A percentile compares a stretch with the other conserved stretches of the same genome.
phyloP scores from a whole-genome alignment of 352 stramenopile genomes.

The Globisporangium solare region DNA sequence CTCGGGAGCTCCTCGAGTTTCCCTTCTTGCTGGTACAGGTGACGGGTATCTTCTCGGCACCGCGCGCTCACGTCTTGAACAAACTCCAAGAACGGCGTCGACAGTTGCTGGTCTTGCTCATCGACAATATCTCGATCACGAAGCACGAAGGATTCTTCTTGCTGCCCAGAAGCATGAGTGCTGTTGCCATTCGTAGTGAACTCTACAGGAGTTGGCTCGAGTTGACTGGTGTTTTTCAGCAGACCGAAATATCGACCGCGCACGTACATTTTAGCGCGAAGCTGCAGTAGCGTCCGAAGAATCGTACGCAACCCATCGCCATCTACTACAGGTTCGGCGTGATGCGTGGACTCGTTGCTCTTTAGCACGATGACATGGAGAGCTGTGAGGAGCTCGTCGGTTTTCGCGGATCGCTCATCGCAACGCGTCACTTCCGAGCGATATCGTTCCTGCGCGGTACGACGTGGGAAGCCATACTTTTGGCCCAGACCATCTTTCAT shows the following conservation, averaged over 20 bases:
- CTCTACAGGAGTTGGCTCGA: conserved; percentile 29
- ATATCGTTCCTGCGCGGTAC: conserved; percentile 80
- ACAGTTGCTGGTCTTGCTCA: conserved; percentile 24
- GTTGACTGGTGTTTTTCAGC: conserved; percentile 46
- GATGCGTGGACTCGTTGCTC: conserved; percentile 10
- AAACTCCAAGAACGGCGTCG: conserved; percentile 42
- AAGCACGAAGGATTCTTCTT: conserved; percentile 17
- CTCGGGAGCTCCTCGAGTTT: conserved; percentile 62
- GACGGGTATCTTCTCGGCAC: conserved; percentile 53
- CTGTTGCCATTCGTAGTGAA: conserved; percentile 14
- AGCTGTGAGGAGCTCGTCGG: conserved; percentile 56
- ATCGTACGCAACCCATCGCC: conserved; percentile 17
- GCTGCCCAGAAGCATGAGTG: background rate
- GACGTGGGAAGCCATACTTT: conserved; percentile 84
- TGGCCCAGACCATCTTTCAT: conserved; percentile 87
- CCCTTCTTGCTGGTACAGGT: conserved; percentile 53
- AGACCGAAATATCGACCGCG: conserved; percentile 61
- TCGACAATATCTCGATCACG: conserved; percentile 38
- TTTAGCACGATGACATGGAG: conserved; percentile 35
- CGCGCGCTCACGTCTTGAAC: conserved; percentile 47
- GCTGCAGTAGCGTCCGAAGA: conserved; percentile 36
- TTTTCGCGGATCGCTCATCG: conserved; percentile 53
- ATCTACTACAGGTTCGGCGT: background rate
- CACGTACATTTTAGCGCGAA: conserved; percentile 56
- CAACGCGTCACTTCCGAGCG: conserved; percentile 79